Conservation (phyloP, 768 basidiomycete genomes). For the Suillus clintonianus region DNA sequence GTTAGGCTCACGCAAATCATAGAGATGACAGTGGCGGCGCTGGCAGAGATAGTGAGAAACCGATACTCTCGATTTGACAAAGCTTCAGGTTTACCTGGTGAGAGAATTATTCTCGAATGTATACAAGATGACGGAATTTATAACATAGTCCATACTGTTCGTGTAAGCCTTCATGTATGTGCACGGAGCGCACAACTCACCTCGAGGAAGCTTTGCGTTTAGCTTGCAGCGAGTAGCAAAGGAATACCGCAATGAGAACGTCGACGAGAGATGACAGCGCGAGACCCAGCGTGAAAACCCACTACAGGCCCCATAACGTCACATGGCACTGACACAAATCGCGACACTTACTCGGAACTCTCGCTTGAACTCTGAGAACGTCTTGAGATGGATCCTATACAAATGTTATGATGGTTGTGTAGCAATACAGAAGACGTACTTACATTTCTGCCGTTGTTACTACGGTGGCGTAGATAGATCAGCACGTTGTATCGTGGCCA, state of each 20-base stretch:
- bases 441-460: slow-evolving; percentile 34
- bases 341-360: slow-evolving; percentile 19
- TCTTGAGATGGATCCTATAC: slow-evolving; percentile 27
- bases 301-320: slow-evolving; percentile 31
- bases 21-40: slow-evolving; percentile 43
- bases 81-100: slow-evolving; percentile 38
- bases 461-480: slow-evolving; percentile 17
- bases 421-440: slow-evolving; percentile 4
- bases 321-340: slow-evolving; percentile 4
- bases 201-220: slow-evolving; percentile 43
- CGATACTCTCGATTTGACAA: not conserved
- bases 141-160: slow-evolving; percentile 46
- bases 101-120: slow-evolving; percentile 55
- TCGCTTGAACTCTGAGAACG: slow-evolving; percentile 24
- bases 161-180: not conserved
- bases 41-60: slow-evolving; percentile 15
- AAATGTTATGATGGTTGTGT: not conserved
- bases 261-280: slow-evolving; percentile 51
- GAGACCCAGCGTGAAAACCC: slow-evolving; percentile 54
- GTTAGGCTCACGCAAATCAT: slow-evolving; percentile 41
- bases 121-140: slow-evolving; percentile 50
- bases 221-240: slow-evolving; percentile 44
- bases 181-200: slow-evolving; percentile 16
- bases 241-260: slow-evolving; percentile 46
- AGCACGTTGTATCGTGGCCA: slow-evolving; percentile 9